phyloP scores from a whole-genome alignment of 805 yeast species.

The Clavispora santaluciae region DNA sequence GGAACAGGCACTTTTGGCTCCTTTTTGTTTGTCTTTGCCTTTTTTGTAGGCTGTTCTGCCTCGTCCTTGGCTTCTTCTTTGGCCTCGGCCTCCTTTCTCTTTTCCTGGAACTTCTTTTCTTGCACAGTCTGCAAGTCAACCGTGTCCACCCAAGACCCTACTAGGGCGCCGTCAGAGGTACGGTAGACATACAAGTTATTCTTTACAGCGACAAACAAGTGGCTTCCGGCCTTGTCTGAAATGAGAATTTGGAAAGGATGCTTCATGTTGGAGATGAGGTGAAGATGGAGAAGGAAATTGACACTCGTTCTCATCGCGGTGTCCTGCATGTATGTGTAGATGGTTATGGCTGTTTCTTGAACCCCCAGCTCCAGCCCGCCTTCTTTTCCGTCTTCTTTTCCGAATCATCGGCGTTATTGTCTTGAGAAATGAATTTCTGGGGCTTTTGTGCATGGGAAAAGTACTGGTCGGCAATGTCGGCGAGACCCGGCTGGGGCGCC shows the following conservation, averaged over 20 bases:
- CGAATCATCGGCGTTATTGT: too few relatives aligned
- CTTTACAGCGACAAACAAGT: conserved; percentile 54
- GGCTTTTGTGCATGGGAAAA: conserved; percentile 14
- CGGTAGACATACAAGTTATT: conserved; percentile 54
- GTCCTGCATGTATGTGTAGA: conserved; percentile 6
- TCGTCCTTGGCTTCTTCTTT: conserved; percentile 17
- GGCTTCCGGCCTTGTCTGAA: conserved; percentile 39
- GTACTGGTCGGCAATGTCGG: conserved; percentile 11
- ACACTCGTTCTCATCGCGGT: not conserved
- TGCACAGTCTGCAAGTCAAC: conserved; percentile 51
- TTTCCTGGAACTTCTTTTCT: conserved; percentile 29
- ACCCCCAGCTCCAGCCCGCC: conserved; percentile 14
- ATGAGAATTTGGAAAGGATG: conserved; percentile 66
- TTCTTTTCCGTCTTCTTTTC: too few relatives aligned
- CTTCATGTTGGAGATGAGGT: conserved; percentile 35
- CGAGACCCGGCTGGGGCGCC: conserved; percentile 4
- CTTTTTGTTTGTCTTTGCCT: conserved; percentile 12
- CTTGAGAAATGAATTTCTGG: conserved; percentile 12
- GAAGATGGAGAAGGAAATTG: not conserved
- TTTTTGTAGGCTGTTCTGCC: conserved; percentile 8
- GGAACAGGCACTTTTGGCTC: conserved; percentile 16
- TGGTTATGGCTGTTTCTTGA: conserved; percentile 7
- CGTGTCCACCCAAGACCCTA: conserved; percentile 64
- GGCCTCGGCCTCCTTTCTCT: conserved; percentile 18
- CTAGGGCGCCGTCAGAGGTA: conserved; percentile 29